These are phyloP conservation scores for Ustilago vetiveriae DNA, from an alignment of 1,284 basidiomycete genomes.

Conservation along the genomic window DNA sequence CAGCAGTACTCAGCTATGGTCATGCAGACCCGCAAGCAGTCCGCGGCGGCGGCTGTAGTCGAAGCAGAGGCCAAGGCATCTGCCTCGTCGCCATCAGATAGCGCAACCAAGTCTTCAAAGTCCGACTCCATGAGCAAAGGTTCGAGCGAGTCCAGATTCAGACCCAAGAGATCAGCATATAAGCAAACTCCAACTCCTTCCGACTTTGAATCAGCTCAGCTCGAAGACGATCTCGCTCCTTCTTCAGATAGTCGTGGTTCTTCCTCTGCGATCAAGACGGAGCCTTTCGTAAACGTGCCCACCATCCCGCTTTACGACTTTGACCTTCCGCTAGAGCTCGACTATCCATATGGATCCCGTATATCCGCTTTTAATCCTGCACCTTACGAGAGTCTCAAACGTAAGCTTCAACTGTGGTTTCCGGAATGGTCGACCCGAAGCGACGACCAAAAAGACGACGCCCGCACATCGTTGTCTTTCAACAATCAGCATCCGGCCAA, in stretches of 20 bases:
- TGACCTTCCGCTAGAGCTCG: conserved; percentile 33
- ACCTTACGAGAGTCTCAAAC: conserved; percentile 7
- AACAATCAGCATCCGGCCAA: neutral
- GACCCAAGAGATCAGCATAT: neutral
- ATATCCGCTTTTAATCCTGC: conserved; percentile 31
- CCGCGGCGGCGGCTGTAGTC: neutral
- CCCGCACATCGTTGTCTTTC: neutral
- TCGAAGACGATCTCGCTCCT: no score
- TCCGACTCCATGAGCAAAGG: neutral
- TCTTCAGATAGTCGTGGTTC: no score
- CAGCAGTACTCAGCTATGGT: no score
- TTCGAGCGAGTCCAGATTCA: neutral
- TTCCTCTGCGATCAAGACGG: neutral
- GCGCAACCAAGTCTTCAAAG: neutral
- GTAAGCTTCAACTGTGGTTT: conserved; percentile 20
- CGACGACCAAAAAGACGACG: neutral
- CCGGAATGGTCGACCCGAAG: conserved; percentile 9
- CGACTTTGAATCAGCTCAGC: no score
- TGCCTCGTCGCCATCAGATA: neutral
- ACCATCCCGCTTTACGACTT: conserved; percentile 45
- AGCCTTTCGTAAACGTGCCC: neutral
- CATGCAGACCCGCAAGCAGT: conserved; percentile 16
- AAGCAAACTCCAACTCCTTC: no score
- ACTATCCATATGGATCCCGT: conserved; percentile 6
- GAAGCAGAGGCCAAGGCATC: neutral